Conservation (phyloP, 169 alveolate genomes). For the Cryptosporidium sp. region DNA sequence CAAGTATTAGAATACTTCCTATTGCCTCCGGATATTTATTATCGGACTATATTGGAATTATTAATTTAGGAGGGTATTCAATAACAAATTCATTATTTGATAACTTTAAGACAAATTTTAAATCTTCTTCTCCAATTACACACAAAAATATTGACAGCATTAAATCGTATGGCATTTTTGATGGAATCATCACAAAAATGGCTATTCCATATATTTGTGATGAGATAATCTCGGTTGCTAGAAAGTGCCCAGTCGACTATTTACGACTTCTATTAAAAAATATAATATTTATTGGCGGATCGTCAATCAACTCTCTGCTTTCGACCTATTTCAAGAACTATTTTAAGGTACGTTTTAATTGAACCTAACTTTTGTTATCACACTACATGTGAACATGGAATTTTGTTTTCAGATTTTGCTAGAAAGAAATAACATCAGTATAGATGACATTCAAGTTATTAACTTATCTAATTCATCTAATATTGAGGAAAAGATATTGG, state of each 20-base stretch:
- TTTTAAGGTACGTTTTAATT: constrained; percentile 47
- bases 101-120: constrained; percentile 3
- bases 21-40: constrained; percentile 68
- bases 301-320: constrained; percentile 33
- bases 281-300: constrained; percentile 59
- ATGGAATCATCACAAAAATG: constrained; percentile 39
- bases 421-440: neutral
- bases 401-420: constrained; percentile 8
- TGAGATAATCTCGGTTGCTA: constrained; percentile 34
- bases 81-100: constrained; percentile 27
- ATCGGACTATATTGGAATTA: constrained; percentile 44
- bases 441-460: constrained; percentile 12
- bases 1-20: constrained; percentile 66
- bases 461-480: constrained; percentile 21
- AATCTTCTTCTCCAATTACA: constrained; percentile 7
- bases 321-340: constrained; percentile 7
- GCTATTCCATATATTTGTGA: constrained; percentile 43
- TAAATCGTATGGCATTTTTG: constrained; percentile 37
- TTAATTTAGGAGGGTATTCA: constrained; percentile 55
- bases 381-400: neutral
- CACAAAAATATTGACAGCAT: constrained; percentile 10
- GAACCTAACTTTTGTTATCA: neutral
- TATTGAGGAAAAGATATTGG: constrained; percentile 9
- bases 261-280: constrained; percentile 27
- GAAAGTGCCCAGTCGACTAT: constrained; percentile 69